Evolutionary conservation across 1,284 basidiomycete genomes (phyloP).

Genomic region (Melampsora larici-populina): DNA sequence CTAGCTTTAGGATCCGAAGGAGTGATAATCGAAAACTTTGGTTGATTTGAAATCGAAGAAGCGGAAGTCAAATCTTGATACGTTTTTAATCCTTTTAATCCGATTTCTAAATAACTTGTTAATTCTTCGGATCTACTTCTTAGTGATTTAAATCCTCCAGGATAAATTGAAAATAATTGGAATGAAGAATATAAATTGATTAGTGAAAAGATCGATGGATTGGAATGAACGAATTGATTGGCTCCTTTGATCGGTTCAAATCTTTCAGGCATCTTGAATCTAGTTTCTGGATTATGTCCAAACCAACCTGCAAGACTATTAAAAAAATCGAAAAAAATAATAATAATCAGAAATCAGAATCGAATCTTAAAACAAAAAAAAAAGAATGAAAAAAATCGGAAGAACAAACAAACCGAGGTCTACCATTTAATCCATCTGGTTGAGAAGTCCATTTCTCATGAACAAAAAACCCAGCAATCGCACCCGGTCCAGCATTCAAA

Average conservation of each 20-base stretch:
- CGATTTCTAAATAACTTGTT: slow-evolving; percentile 37
- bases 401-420: neutral
- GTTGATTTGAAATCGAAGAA: slow-evolving; percentile 48
- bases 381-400: neutral
- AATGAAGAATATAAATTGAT: slow-evolving; percentile 76
- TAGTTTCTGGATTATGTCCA: slow-evolving; percentile 81
- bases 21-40: slow-evolving; percentile 78
- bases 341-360: neutral
- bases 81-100: slow-evolving; percentile 54
- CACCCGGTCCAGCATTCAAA: slow-evolving; percentile 90
- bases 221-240: slow-evolving; percentile 91
- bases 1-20: slow-evolving; percentile 64
- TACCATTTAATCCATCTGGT: slow-evolving; percentile 51
- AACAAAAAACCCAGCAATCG: slow-evolving; percentile 86
- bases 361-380: neutral
- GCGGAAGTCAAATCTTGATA: slow-evolving; percentile 48
- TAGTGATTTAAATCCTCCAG: slow-evolving; percentile 36
- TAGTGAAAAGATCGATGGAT: slow-evolving; percentile 76
- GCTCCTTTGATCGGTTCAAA: slow-evolving; percentile 85
- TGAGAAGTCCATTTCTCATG: slow-evolving; percentile 65
- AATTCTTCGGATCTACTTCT: slow-evolving; percentile 1
- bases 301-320: slow-evolving; percentile 90
- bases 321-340: slow-evolving; percentile 46
- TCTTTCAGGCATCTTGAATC: slow-evolving; percentile 81
- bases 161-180: slow-evolving; percentile 64